These are phyloP conservation scores for Leccinum ponderosum DNA, from an alignment of 1,284 basidiomycete species.

Conservation along the genomic window DNA sequence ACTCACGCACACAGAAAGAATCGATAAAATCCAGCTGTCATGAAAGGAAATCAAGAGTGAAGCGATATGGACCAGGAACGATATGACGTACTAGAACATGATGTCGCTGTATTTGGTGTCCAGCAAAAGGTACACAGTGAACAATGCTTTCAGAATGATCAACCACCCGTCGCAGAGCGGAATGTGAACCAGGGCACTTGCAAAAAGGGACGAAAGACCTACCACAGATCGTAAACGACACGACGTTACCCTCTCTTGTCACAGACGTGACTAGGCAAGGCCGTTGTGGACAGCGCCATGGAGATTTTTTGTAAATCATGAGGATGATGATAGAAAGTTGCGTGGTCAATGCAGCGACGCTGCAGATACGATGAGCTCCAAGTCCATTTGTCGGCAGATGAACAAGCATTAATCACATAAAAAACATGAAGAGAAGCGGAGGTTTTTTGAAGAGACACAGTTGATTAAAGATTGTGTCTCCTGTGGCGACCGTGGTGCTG, in stretches of 20 bases:
- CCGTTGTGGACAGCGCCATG: not conserved
- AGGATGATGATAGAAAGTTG: constrained; percentile 8
- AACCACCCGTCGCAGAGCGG: not conserved
- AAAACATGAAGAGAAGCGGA: constrained; percentile 4
- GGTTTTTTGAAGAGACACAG: constrained; percentile 12
- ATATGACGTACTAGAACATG: constrained; percentile 14
- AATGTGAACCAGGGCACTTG: not conserved
- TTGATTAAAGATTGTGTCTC: constrained; percentile 3
- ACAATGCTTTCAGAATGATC: constrained; percentile 5
- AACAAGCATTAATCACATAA: constrained; percentile 5
- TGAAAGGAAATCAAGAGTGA: not conserved
- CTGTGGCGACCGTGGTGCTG: not conserved
- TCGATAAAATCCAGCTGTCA: constrained; percentile 11
- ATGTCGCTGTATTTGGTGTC: constrained; percentile 8
- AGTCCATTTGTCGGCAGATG: not conserved
- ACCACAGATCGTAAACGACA: constrained; percentile 9
- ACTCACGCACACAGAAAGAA: constrained; percentile 11
- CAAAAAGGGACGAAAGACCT: not conserved
- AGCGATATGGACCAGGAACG: not conserved
- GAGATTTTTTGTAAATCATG: constrained; percentile 6
- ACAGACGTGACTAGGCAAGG: constrained; percentile 1
- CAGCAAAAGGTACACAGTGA: constrained; percentile 8
- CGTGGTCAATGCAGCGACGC: constrained; percentile 1
- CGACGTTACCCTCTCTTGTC: constrained; percentile 4
- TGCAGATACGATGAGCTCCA: not conserved